Conservation (phyloP, 202 grass and related monocot genomes). For the Dendrocalamus latiflorus region DNA sequence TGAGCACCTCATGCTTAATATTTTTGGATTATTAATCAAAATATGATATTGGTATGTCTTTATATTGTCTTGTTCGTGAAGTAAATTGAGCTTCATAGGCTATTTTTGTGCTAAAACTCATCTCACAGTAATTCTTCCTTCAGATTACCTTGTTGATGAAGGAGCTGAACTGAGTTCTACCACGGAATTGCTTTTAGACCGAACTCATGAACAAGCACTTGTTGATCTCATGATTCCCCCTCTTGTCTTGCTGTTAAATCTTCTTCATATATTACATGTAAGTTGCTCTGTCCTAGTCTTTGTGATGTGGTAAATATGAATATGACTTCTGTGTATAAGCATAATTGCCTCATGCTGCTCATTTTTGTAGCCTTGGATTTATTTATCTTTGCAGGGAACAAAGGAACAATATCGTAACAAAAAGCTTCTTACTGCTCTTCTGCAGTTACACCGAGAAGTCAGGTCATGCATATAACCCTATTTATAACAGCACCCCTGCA, state of each 20-base stretch:
- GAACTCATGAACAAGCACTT: no score
- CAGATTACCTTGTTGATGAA: constrained; percentile 98
- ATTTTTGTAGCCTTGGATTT: constrained; percentile 21
- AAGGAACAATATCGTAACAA: constrained; percentile 94
- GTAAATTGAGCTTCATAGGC: constrained; percentile 3
- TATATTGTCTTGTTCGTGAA: constrained; percentile 6
- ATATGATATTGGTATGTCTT: background rate
- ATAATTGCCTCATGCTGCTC: constrained; percentile 11
- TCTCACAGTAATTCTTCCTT: constrained; percentile 39
- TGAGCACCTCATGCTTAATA: constrained; percentile 36
- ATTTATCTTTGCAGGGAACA: constrained; percentile 54
- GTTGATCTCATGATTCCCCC: no score
- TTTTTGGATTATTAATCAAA: background rate
- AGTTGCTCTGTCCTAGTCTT: constrained; percentile 24
- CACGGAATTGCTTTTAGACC: no score
- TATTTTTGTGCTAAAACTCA: constrained; percentile 10
- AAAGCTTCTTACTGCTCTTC: no score
- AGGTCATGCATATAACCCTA: no score
- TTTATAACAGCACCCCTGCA: no score
- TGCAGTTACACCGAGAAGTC: no score
- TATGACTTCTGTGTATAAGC: constrained; percentile 4
- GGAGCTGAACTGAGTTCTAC: constrained; percentile 91
- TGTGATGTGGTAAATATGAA: background rate
- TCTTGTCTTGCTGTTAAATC: no score
- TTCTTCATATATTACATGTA: no score